Evolutionary conservation across 2,329 filamentous ascomycete genomes (phyloP).

Genomic region (Ophiostoma novo-ulmi): DNA sequence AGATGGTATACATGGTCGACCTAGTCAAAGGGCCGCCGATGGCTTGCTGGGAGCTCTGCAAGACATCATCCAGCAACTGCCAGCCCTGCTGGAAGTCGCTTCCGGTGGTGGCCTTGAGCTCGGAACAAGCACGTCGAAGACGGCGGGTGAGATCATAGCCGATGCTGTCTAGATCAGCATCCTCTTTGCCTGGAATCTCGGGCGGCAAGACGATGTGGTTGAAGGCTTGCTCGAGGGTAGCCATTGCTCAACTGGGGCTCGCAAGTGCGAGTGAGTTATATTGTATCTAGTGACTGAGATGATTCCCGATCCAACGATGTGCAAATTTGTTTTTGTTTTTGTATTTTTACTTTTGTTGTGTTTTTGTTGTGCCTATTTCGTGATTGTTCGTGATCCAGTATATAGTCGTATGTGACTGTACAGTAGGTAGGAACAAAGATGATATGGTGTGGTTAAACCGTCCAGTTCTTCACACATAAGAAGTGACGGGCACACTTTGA

Average conservation of each 20-base stretch:
- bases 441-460: neutral
- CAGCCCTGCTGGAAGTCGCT: neutral
- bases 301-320: no score
- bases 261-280: neutral
- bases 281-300: neutral
- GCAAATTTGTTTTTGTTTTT: neutral
- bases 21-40: neutral
- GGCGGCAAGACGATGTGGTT: slow-evolving; percentile 26
- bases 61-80: neutral
- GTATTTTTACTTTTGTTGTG: neutral
- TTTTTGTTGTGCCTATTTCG: neutral
- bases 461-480: neutral
- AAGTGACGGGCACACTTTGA: neutral
- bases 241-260: slow-evolving; percentile 3
- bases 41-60: neutral
- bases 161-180: neutral
- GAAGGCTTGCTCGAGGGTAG: slow-evolving; percentile 14
- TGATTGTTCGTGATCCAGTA: neutral
- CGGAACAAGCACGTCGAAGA: slow-evolving; percentile 10
- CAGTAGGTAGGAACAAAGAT: neutral
- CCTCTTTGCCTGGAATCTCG: slow-evolving; percentile 18
- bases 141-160: slow-evolving; percentile 14
- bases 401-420: neutral
- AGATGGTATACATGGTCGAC: neutral
- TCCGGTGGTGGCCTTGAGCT: neutral